A percentile compares a stretch with the other conserved stretches of the same genome.
These are phyloP conservation scores for Lentinula detonsa DNA, from an alignment of 768 basidiomycete genomes.

Conservation along the genomic window DNA sequence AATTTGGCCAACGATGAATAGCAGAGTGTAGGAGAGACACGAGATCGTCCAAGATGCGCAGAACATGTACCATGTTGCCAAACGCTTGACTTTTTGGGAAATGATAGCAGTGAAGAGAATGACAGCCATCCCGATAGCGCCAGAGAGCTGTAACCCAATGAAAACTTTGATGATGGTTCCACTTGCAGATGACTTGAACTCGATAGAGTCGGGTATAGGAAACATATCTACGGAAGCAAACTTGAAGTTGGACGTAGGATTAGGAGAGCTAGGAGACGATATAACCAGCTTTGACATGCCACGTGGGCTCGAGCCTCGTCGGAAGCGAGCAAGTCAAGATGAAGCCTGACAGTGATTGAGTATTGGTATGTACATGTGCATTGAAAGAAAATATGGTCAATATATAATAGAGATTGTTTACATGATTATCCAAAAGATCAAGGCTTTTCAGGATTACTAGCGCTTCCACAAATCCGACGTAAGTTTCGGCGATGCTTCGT, in stretches of 20 bases:
- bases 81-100: not conserved
- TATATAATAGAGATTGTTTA: no score
- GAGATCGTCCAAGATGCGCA: conserved; percentile 2
- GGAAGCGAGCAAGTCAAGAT: no score
- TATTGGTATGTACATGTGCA: no score
- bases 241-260: not conserved
- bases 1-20: not conserved
- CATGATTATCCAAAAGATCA: no score
- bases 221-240: not conserved
- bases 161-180: not conserved
- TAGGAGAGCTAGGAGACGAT: not conserved
- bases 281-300: not conserved
- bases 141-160: conserved; percentile 1
- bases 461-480: not conserved
- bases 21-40: conserved; percentile 1
- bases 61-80: conserved; percentile 3
- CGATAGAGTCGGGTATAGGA: not conserved
- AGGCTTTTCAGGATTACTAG: not conserved
- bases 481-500: not conserved
- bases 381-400: no score
- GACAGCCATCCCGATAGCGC: conserved; percentile 2
- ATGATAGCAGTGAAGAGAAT: conserved; percentile 4
- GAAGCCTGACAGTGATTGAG: no score
- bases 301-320: not conserved
- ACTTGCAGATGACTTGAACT: not conserved